Evolutionary conservation across 257 asterid genomes (phyloP), one percentile per base, ranked within the genome.

Genomic region (Solanum etuberosum): DNA sequence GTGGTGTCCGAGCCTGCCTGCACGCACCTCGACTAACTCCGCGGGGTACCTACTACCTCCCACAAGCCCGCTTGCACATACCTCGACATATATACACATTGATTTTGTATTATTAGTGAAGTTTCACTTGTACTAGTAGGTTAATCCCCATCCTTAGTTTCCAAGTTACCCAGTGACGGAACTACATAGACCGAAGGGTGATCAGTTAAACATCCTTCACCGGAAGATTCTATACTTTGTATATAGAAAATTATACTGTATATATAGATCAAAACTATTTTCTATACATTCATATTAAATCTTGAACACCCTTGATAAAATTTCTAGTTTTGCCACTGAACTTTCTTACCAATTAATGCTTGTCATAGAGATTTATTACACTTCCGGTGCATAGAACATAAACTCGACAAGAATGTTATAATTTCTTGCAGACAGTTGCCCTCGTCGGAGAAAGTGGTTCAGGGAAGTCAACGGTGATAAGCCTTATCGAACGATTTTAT

Each of bases 391-490:
- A n/a, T 84, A 27, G 27, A 80, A 80, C 43, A 11, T 65, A 15
- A 37, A 84, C 65, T 37, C 23, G 15, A 27, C 67, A 80, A 80
- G 37, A 14, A 35, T 27, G 20, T 18, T 65, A 37, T 29, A 35
- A 38, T 31, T 46, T 38, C 68, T 84, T 68, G 43, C 61, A 91
- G 93, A 89, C 89, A 12, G 86, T 89, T 43, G 93, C 93, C 1
- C 86, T 91, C 8, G 93, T 91, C 1, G 93, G 93, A 57, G 93
- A 91, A 83, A 91, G 93, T 70, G 93, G 92, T 12, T 73, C 91
- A 10, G 93, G 93, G 65, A 91, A 91, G 83, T 91, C 92, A 5
- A 91, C 92, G 0, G 88, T 91, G n/a, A 87, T 91, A 61, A 81
- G 90, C 34, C 86, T 91, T 46, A 59, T 90, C 32, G 87, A 84